Evolutionary conservation across 352 stramenopile species (phyloP), one percentile per base, ranked within the genome.

Genomic region (Globisporangium nunn): DNA sequence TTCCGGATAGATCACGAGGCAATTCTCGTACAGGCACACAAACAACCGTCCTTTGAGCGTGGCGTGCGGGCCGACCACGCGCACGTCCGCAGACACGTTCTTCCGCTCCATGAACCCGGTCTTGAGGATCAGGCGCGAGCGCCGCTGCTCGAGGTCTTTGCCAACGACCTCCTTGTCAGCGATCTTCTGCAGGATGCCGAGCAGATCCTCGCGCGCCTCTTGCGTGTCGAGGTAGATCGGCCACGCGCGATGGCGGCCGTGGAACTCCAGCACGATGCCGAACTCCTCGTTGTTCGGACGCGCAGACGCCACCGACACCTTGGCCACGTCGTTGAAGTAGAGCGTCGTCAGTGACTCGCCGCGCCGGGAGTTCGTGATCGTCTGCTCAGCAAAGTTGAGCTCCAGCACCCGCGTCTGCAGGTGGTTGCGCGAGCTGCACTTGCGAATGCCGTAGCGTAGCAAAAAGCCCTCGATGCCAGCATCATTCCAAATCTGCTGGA

Each of bases 341-440:
- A 91, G 68, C 17, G 80, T 88, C 12, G 76, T 88, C 18, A 94
- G 64, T 6, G 81, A 88, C 43, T 94, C 82, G 8, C 85, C 82
- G 46, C 85, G 75, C 6, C 82, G 78, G 12, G 81, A 88, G 54
- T 88, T 88, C 7, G 73, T 88, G 58, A 94, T 81, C 0, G 81
- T 90, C 56, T 91, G 80, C 40, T 94, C 85, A 8, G 83, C 83
- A 68, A 94, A 94, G 46, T 94, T 94, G 18, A 94, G 66, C 58
- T 94, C 85, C 7, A 94, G 68, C 35, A 94, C 82, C 35, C 85
- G 75, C 49, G 85, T 94, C 57, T 91, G 85, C 56, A 94, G 70
- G 44, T 85, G 77, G 66, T 91, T 91, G 33, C 81, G 70, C 12
- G 70, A 77, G 46, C 78, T 93, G 52, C 78, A 79, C 59, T 94